Evolutionary conservation across 2,329 filamentous ascomycete species (phyloP).

Genomic region (Neopestalotiopsis sp.): DNA sequence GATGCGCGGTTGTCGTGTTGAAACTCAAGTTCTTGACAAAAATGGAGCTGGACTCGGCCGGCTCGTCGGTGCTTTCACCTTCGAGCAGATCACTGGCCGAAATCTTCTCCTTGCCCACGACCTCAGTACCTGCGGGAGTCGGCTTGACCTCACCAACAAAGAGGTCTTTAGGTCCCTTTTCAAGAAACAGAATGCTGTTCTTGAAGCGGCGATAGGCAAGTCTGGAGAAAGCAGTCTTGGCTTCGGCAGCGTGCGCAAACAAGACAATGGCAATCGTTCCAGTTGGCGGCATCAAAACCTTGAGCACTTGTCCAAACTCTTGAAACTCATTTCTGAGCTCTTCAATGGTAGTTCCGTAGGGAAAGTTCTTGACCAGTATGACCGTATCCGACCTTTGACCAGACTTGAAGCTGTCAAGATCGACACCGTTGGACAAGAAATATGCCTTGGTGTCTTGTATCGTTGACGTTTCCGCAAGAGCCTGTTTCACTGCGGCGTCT

Average conservation of each 20-base stretch:
- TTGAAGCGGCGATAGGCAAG: slow-evolving; percentile 91
- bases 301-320: slow-evolving; percentile 80
- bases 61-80: slow-evolving; percentile 55
- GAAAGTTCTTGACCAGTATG: slow-evolving; percentile 94
- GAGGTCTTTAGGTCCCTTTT: slow-evolving; percentile 87
- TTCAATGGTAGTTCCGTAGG: slow-evolving; percentile 78
- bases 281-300: slow-evolving; percentile 88
- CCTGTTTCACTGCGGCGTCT: slow-evolving; percentile 94
- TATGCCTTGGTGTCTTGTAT: slow-evolving; percentile 97
- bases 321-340: slow-evolving; percentile 84
- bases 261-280: slow-evolving; percentile 95
- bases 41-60: slow-evolving; percentile 75
- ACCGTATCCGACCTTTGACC: slow-evolving; percentile 83
- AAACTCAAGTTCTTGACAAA: slow-evolving; percentile 97
- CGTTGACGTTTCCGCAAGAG: slow-evolving; percentile 92
- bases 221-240: slow-evolving; percentile 80
- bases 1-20: slow-evolving; percentile 75
- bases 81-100: slow-evolving; percentile 73
- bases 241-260: slow-evolving; percentile 79
- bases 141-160: slow-evolving; percentile 54
- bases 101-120: slow-evolving; percentile 60
- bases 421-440: slow-evolving; percentile 85
- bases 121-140: slow-evolving; percentile 32
- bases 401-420: slow-evolving; percentile 89
- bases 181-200: slow-evolving; percentile 88